These are phyloP conservation scores for Blastobotrys robertii DNA, from an alignment of 805 yeast genomes.

Conservation along the genomic window DNA sequence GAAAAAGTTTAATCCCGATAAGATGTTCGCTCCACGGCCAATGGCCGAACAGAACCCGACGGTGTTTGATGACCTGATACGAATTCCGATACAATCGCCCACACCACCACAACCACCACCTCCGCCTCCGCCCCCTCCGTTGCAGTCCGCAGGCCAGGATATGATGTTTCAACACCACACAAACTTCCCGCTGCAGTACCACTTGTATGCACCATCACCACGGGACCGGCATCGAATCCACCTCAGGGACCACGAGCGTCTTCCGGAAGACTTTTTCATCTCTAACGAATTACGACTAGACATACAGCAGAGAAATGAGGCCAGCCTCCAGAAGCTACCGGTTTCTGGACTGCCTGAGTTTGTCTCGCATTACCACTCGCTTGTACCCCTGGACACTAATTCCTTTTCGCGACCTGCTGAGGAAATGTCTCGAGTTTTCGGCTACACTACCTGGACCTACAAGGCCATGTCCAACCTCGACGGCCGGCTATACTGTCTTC, in stretches of 20 bases:
- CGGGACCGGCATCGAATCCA: constrained; percentile 47
- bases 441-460: constrained; percentile 53
- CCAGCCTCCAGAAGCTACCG: constrained; percentile 59
- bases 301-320: constrained; percentile 66
- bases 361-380: constrained; percentile 74
- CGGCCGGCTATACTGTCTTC: constrained; percentile 67
- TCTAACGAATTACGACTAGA: constrained; percentile 62
- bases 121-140: constrained; percentile 3
- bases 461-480: constrained; percentile 73
- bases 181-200: constrained; percentile 52
- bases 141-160: constrained; percentile 7
- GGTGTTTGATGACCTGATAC: too few species aligned
- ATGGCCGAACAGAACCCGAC: background rate
- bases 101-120: constrained; percentile 6
- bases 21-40: constrained; percentile 10
- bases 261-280: constrained; percentile 59
- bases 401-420: constrained; percentile 8
- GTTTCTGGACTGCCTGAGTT: constrained; percentile 57
- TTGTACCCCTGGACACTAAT: constrained; percentile 66
- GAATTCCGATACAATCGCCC: too few species aligned
- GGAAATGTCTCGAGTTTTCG: constrained; percentile 35
- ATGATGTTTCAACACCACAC: constrained; percentile 17
- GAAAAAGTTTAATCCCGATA: constrained; percentile 10
- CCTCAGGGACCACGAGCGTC: constrained; percentile 61
- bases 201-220: constrained; percentile 83